These are phyloP conservation scores for Aspergillus incahuasiensis DNA, from an alignment of 495 filamentous ascomycete species.

Conservation along the genomic window DNA sequence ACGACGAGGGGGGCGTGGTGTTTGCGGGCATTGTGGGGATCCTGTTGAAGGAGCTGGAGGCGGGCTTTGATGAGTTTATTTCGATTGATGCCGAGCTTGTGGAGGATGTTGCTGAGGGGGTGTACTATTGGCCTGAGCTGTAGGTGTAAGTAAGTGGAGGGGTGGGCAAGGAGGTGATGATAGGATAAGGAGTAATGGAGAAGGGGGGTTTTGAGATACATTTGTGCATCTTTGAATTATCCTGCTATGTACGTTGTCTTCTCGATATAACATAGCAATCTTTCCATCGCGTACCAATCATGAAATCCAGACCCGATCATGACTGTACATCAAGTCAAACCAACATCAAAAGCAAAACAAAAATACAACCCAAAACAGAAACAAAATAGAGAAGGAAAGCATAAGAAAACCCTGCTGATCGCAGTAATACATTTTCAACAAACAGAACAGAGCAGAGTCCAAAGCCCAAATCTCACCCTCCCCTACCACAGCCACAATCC, in stretches of 20 bases:
- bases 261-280: too few relatives aligned
- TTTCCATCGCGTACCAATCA: too few relatives aligned
- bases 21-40: slow-evolving; percentile 2
- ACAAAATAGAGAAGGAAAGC: too few relatives aligned
- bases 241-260: background rate
- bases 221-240: background rate
- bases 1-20: background rate
- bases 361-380: too few relatives aligned
- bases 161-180: too few relatives aligned
- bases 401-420: too few relatives aligned
- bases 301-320: too few relatives aligned
- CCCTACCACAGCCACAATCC: background rate
- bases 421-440: background rate
- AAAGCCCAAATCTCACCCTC: background rate
- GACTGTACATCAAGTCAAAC: too few relatives aligned
- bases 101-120: background rate
- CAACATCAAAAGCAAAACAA: too few relatives aligned
- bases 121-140: slow-evolving; percentile 2
- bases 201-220: background rate
- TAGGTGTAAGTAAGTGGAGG: background rate
- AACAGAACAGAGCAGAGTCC: background rate
- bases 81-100: background rate
- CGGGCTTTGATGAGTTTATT: background rate
- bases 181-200: background rate
- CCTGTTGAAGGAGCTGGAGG: background rate